A percentile compares a stretch with the other conserved stretches of the same genome.
Conservation (phyloP, 805 yeast genomes). For the Maudiozyma serrabonitensis region DNA sequence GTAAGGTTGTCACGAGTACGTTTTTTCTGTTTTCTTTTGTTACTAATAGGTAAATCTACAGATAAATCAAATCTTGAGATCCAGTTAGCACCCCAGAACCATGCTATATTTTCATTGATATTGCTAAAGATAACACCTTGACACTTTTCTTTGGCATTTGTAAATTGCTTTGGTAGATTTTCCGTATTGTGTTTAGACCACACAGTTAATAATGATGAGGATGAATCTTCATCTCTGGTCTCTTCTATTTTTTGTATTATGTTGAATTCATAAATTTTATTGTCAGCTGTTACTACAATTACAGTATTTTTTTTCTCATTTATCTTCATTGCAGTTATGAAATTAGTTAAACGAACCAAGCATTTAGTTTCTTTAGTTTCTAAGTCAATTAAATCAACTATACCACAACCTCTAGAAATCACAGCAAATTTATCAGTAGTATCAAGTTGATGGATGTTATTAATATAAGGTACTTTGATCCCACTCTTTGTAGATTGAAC, state of each 20-base stretch:
- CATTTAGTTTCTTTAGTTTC: slow-evolving; percentile 26
- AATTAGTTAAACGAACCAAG: slow-evolving; percentile 49
- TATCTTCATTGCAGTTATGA: slow-evolving; percentile 55
- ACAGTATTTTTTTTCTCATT: slow-evolving; percentile 40
- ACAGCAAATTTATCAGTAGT: slow-evolving; percentile 44
- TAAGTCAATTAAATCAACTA: slow-evolving; percentile 41
- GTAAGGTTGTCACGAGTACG: slow-evolving; percentile 36
- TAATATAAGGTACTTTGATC: slow-evolving; percentile 36
- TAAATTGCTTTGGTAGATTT: slow-evolving; percentile 56
- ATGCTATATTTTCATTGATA: slow-evolving; percentile 37
- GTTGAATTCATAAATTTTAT: slow-evolving; percentile 63
- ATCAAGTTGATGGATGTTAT: slow-evolving; percentile 44
- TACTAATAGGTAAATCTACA: slow-evolving; percentile 41
- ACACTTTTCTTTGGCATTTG: slow-evolving; percentile 52
- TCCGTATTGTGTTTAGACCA: slow-evolving; percentile 81
- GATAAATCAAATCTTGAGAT: slow-evolving; percentile 61
- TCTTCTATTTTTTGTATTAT: slow-evolving; percentile 2
- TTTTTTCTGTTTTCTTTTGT: slow-evolving; percentile 28
- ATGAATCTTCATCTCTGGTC: slow-evolving; percentile 4
- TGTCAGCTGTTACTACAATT: slow-evolving; percentile 61
- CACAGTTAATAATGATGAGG: slow-evolving; percentile 34
- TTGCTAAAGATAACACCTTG: slow-evolving; percentile 55
- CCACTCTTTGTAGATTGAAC: slow-evolving; percentile 26
- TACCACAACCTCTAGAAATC: slow-evolving; percentile 55
- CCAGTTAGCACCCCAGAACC: slow-evolving; percentile 90